These are phyloP conservation scores for Zarea fungicola DNA, from an alignment of 2,329 filamentous ascomycete species.

Conservation along the genomic window DNA sequence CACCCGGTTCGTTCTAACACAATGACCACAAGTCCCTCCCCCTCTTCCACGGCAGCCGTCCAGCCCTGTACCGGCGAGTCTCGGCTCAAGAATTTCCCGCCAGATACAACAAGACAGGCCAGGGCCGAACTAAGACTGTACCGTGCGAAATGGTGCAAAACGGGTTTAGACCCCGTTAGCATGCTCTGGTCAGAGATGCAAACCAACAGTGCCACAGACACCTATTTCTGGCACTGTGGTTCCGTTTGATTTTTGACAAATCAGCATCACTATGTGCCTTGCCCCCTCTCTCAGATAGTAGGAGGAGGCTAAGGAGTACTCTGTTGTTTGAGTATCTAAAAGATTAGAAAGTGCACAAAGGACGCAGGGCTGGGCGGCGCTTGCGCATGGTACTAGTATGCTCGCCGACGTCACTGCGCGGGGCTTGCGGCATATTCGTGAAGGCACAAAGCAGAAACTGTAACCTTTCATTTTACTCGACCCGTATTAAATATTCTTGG, in stretches of 20 bases:
- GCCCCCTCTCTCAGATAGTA: too few species aligned
- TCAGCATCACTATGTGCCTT: neutral
- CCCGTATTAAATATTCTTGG: slow-evolving; percentile 11
- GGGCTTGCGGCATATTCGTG: slow-evolving; percentile 11
- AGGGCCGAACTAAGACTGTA: neutral
- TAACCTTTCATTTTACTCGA: neutral
- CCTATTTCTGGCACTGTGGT: too few species aligned
- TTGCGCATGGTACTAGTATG: slow-evolving; percentile 1
- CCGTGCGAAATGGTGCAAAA: neutral
- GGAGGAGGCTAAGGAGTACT: too few species aligned
- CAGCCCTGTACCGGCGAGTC: slow-evolving; percentile 5
- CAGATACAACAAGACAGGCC: neutral
- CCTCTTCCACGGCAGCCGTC: neutral
- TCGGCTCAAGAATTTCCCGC: neutral
- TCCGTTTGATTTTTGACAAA: too few species aligned
- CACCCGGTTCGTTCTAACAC: neutral
- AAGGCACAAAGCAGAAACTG: neutral
- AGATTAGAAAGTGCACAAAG: too few species aligned
- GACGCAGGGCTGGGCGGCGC: slow-evolving; percentile 8
- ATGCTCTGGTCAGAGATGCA: too few species aligned
- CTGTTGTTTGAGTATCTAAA: too few species aligned
- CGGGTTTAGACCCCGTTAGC: neutral
- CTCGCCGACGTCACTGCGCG: slow-evolving; percentile 11
- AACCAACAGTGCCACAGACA: too few species aligned
- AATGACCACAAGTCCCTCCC: slow-evolving; percentile 3